Evolutionary conservation across 805 yeast genomes (phyloP).

Genomic region (Kodamaea kakaduensis): DNA sequence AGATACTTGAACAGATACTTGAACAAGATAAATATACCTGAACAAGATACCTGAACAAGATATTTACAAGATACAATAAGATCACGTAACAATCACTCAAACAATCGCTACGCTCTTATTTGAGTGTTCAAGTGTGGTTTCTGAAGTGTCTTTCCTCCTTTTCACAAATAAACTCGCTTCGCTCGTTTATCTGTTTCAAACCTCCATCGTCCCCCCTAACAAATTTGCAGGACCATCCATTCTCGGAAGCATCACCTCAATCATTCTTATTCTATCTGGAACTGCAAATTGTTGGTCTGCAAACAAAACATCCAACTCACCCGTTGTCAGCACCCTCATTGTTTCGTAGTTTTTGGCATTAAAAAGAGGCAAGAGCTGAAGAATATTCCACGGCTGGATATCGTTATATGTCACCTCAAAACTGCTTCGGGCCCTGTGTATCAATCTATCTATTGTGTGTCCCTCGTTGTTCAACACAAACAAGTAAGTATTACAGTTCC

Average conservation of each 20-base stretch:
- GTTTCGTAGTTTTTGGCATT: slow-evolving; percentile 27
- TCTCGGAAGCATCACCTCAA: slow-evolving; percentile 33
- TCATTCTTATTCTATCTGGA: slow-evolving; percentile 30
- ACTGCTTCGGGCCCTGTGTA: slow-evolving; percentile 27
- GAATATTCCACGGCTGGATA: slow-evolving; percentile 38
- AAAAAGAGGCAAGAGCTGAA: slow-evolving; percentile 29
- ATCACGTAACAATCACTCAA: too few relatives aligned
- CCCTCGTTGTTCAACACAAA: slow-evolving; percentile 40
- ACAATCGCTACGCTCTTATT: too few relatives aligned
- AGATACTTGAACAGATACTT: too few relatives aligned
- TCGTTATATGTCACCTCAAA: slow-evolving; percentile 31
- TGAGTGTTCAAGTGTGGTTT: too few relatives aligned
- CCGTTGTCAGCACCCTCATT: slow-evolving; percentile 21
- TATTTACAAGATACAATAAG: too few relatives aligned
- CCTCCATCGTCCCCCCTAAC: too few relatives aligned
- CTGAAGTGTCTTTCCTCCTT: too few relatives aligned
- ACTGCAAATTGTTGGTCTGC: slow-evolving; percentile 24
- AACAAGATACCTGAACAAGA: too few relatives aligned
- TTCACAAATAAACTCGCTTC: too few relatives aligned
- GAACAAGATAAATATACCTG: too few relatives aligned
- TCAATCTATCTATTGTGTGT: slow-evolving; percentile 38
- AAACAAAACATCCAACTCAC: slow-evolving; percentile 25
- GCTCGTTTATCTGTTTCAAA: too few relatives aligned
- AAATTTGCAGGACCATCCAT: slow-evolving; percentile 36
- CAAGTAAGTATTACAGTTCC: slow-evolving; percentile 30